These are phyloP conservation scores for Cinnamomum chago DNA, from an alignment of 164 flowering plant species.

Conservation along the genomic window DNA sequence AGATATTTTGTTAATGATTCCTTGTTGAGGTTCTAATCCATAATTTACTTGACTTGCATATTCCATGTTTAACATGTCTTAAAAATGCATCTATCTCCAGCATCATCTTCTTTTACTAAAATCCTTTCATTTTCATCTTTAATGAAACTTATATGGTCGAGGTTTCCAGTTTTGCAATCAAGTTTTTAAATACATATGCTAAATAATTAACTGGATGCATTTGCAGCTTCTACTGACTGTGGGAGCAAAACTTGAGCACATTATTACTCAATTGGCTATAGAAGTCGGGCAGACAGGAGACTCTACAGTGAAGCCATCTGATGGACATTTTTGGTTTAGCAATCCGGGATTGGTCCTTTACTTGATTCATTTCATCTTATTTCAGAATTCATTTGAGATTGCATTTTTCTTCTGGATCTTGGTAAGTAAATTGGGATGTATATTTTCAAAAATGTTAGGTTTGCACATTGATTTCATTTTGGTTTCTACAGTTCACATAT, in stretches of 20 bases:
- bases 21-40: too few species aligned
- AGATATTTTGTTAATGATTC: too few species aligned
- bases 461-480: neutral
- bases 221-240: slow-evolving; percentile 80
- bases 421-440: slow-evolving; percentile 36
- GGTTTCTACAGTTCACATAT: slow-evolving; percentile 14
- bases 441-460: neutral
- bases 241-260: slow-evolving; percentile 88
- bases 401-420: slow-evolving; percentile 94
- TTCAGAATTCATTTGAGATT: slow-evolving; percentile 94
- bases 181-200: too few species aligned
- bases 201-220: neutral
- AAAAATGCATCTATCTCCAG: too few species aligned
- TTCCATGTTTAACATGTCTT: too few species aligned
- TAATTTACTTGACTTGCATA: too few species aligned
- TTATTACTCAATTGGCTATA: slow-evolving; percentile 68
- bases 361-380: slow-evolving; percentile 89
- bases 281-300: slow-evolving; percentile 65
- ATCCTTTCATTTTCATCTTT: too few species aligned
- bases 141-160: too few species aligned
- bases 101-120: too few species aligned
- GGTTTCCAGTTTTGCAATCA: neutral
- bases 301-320: slow-evolving; percentile 70
- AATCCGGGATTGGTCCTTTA: slow-evolving; percentile 58
- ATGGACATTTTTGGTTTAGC: slow-evolving; percentile 83